A percentile compares a stretch with the other conserved stretches of the same genome.
Evolutionary conservation across 2,329 filamentous ascomycete genomes (phyloP).

Genomic region (Davidsoniella neocaledoniae): DNA sequence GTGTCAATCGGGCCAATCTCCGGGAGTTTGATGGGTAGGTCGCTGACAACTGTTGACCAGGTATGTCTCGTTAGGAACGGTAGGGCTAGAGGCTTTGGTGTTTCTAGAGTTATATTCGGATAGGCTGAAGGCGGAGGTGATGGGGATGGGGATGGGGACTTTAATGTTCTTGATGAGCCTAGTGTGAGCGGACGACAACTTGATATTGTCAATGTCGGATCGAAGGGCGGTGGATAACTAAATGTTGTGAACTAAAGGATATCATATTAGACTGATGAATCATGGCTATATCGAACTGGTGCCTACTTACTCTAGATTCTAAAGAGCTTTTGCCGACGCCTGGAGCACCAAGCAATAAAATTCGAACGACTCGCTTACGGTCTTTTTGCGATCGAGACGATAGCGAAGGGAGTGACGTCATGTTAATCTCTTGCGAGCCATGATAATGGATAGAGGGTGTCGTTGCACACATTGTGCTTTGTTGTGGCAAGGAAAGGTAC

Average conservation of each 20-base stretch:
- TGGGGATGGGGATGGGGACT: not conserved
- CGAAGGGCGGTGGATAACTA: conserved; percentile 14
- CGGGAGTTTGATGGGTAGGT: not conserved
- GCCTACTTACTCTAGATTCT: conserved; percentile 11
- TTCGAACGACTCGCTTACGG: conserved; percentile 13
- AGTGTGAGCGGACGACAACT: conserved; percentile 17
- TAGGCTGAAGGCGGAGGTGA: not conserved
- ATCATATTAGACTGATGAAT: not conserved
- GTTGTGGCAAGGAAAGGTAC: too few species aligned
- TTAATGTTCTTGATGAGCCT: not conserved
- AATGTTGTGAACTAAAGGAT: not conserved
- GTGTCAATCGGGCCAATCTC: not conserved
- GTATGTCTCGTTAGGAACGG: not conserved
- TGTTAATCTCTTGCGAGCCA: too few species aligned
- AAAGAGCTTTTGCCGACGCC: conserved; percentile 18
- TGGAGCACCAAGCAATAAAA: conserved; percentile 17
- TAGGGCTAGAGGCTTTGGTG: not conserved
- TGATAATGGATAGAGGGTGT: too few species aligned
- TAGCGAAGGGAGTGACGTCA: too few species aligned
- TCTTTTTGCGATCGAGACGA: too few species aligned
- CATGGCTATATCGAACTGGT: not conserved
- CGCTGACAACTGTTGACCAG: not conserved
- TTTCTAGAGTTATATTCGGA: not conserved
- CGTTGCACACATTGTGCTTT: too few species aligned
- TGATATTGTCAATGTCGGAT: conserved; percentile 18